Conservation (phyloP, 331 rosid species). For the Telfairia occidentalis region DNA sequence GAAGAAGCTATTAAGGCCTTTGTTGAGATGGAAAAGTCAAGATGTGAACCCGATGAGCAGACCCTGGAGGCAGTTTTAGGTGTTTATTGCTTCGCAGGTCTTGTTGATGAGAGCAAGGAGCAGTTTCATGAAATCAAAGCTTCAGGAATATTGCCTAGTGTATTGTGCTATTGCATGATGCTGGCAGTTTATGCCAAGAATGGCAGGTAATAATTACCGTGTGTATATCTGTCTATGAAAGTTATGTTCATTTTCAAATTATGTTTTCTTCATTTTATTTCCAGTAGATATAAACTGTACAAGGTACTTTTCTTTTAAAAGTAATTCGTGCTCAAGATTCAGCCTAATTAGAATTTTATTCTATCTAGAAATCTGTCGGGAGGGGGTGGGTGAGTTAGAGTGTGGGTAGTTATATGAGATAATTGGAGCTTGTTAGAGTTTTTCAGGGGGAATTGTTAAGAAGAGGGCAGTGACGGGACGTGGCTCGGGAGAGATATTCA, state of each 20-base stretch:
- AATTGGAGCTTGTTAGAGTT: background rate
- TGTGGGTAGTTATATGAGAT: background rate
- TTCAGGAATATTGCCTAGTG: constrained; percentile 68
- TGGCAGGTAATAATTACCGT: constrained; percentile 43
- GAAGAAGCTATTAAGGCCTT: constrained; percentile 79
- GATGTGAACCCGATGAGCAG: constrained; percentile 63
- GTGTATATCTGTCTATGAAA: background rate
- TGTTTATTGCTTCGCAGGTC: constrained; percentile 72
- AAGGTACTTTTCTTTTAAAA: background rate
- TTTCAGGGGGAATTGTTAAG: background rate
- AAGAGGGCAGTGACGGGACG: background rate
- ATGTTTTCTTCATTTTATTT: constrained; percentile 3
- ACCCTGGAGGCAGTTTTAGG: constrained; percentile 76
- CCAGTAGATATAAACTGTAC: background rate
- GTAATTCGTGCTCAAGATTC: background rate
- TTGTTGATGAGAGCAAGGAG: constrained; percentile 82
- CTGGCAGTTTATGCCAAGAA: constrained; percentile 72
- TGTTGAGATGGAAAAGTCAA: constrained; percentile 64
- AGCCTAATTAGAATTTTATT: background rate
- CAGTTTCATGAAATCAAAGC: constrained; percentile 79
- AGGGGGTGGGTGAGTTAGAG: background rate
- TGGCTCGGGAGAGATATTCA: background rate
- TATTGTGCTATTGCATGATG: constrained; percentile 97
- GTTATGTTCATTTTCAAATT: background rate
- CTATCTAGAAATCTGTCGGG: background rate